phyloP scores from a whole-genome alignment of 176 grass and related monocot species.

The Aechmea fasciata region DNA sequence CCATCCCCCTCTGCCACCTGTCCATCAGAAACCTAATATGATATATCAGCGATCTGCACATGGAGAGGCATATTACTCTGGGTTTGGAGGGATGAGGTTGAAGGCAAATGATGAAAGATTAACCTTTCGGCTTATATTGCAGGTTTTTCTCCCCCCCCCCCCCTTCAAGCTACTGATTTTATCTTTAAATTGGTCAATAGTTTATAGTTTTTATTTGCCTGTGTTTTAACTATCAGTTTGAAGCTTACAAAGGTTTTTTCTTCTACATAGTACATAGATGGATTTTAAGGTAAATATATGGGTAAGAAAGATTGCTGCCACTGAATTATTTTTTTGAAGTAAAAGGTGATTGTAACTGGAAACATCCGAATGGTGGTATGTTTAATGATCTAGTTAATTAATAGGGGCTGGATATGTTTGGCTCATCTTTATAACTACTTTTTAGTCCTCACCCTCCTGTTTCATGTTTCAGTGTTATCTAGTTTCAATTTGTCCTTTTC shows the following conservation, averaged over 20 bases:
- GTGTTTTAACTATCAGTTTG: too few relatives aligned
- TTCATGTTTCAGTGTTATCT: not conserved
- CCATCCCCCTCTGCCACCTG: slow-evolving; percentile 13
- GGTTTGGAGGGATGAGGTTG: slow-evolving; percentile 40
- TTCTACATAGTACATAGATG: too few relatives aligned
- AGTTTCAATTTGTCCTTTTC: not conserved
- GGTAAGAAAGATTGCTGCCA: too few relatives aligned
- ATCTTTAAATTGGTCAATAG: not conserved
- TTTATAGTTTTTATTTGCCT: too few relatives aligned
- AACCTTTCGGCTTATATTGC: slow-evolving; percentile 62
- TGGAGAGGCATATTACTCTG: slow-evolving; percentile 33
- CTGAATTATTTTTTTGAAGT: too few relatives aligned
- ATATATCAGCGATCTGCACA: slow-evolving; percentile 37
- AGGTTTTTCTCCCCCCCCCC: slow-evolving; percentile 31
- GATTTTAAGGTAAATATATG: too few relatives aligned
- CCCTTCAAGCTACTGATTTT: not conserved
- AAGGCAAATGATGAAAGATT: slow-evolving; percentile 63
- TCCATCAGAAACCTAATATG: slow-evolving; percentile 15
- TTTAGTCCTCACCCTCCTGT: not conserved
- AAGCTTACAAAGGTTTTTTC: too few relatives aligned
- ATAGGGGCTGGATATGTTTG: not conserved
- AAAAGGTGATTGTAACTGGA: too few relatives aligned
- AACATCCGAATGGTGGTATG: too few relatives aligned
- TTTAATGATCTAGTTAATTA: too few relatives aligned
- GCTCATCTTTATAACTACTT: not conserved